Evolutionary conservation across 805 yeast species (phyloP).

Genomic region (Metschnikowia proteae): DNA sequence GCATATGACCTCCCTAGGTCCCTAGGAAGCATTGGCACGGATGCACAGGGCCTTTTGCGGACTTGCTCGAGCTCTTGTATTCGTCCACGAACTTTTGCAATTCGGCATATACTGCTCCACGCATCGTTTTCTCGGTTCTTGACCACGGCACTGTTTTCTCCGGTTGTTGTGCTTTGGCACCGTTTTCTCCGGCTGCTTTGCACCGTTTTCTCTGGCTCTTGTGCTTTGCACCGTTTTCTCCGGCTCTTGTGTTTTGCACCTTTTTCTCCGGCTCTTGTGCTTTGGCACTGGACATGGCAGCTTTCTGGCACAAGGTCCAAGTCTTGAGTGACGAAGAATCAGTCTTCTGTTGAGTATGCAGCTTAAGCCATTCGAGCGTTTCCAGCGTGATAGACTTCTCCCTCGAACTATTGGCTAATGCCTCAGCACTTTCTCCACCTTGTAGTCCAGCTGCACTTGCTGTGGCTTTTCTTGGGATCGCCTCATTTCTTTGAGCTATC

Average conservation of each 20-base stretch:
- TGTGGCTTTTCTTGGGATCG: conserved; percentile 18
- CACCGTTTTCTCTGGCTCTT: no score
- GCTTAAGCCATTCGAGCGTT: conserved; percentile 45
- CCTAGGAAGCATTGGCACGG: conserved; percentile 15
- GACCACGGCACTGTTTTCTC: conserved; percentile 15
- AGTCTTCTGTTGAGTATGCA: conserved; percentile 50
- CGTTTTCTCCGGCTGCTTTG: no score
- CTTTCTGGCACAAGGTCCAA: conserved; percentile 32
- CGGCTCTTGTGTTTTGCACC: conserved; percentile 1
- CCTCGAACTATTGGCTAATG: conserved; percentile 15
- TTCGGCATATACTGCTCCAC: conserved; percentile 36
- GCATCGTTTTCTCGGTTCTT: conserved; percentile 7
- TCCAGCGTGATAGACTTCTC: neutral
- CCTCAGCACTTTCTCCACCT: conserved; percentile 9
- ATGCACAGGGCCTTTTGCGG: conserved; percentile 26
- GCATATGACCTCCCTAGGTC: no score
- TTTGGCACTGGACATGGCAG: conserved; percentile 11
- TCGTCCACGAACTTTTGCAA: conserved; percentile 50
- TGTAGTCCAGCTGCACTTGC: conserved; percentile 4
- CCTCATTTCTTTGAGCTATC: conserved; percentile 29
- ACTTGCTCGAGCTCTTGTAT: conserved; percentile 50
- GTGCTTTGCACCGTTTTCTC: conserved; percentile 12
- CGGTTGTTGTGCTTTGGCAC: conserved; percentile 1
- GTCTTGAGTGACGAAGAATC: conserved; percentile 52
- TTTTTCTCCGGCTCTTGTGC: conserved; percentile 16